phyloP scores from a whole-genome alignment of 768 basidiomycete species.

The Mycena vulgaris region DNA sequence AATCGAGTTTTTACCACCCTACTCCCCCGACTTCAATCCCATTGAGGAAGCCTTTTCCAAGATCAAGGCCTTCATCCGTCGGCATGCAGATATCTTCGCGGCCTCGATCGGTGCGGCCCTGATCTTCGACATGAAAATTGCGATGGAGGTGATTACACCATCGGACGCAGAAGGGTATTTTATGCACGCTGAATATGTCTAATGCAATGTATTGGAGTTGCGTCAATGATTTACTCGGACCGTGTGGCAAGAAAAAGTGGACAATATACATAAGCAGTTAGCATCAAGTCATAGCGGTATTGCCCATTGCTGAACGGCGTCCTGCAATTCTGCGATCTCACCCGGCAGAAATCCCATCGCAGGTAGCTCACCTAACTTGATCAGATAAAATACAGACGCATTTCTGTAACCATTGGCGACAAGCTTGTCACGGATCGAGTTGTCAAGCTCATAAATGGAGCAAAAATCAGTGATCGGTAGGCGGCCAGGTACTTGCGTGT shows the following conservation, averaged over 20 bases:
- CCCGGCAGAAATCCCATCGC: conserved; percentile 1
- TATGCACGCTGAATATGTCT: no score
- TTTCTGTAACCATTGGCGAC: conserved; percentile 5
- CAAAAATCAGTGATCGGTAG: neutral
- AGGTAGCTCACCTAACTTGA: neutral
- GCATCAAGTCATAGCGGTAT: no score
- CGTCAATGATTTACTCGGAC: no score
- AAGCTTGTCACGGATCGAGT: neutral
- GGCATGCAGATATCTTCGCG: conserved; percentile 14
- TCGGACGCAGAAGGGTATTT: no score
- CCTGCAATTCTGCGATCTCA: conserved; percentile 21
- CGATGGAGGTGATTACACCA: conserved; percentile 20
- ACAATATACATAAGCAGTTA: no score
- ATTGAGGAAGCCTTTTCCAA: conserved; percentile 52
- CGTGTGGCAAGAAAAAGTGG: no score
- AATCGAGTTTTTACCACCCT: conserved; percentile 47
- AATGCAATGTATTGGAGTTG: no score
- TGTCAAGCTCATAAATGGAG: neutral
- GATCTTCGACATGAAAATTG: conserved; percentile 26
- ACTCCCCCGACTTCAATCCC: conserved; percentile 52
- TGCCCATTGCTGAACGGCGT: neutral
- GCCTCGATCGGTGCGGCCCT: neutral
- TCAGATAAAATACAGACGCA: neutral
- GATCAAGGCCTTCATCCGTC: conserved; percentile 45
- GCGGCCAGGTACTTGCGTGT: neutral